Percentiles rank a stretch among this genome's conserved stretches.
phyloP scores from a whole-genome alignment of 345 rosid genomes.

The Heritiera fomes region DNA sequence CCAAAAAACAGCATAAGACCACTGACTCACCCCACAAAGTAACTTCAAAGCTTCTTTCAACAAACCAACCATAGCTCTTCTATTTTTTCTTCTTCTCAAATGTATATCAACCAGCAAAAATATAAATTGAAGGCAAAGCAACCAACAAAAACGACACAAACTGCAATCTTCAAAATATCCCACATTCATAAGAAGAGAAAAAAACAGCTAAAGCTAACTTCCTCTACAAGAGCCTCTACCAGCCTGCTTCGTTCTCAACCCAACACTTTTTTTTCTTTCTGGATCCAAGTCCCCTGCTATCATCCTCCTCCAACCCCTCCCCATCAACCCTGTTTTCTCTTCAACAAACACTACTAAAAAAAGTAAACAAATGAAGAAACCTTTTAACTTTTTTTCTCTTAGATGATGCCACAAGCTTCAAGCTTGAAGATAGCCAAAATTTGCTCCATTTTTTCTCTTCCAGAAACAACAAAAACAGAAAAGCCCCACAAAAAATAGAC shows the following conservation, averaged over 20 bases:
- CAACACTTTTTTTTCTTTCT: constrained; percentile 88
- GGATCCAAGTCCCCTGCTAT: constrained; percentile 81
- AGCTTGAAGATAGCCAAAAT: constrained; percentile 45
- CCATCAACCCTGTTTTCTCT: not conserved
- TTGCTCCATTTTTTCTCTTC: constrained; percentile 49
- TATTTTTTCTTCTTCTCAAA: not conserved
- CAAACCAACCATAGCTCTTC: constrained; percentile 62
- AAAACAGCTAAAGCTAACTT: constrained; percentile 58
- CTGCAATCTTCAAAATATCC: constrained; percentile 4
- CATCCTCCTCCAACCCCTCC: constrained; percentile 72
- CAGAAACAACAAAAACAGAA: not conserved
- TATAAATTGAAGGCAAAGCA: constrained; percentile 22
- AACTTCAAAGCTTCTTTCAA: constrained; percentile 78
- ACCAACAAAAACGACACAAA: constrained; percentile 26
- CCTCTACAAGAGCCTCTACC: constrained; percentile 99
- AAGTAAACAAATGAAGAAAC: not conserved
- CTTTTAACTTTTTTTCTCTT: not conserved
- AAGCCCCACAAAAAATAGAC: not conserved
- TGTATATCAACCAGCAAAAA: constrained; percentile 2
- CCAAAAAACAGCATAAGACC: constrained; percentile 97
- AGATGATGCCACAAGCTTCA: constrained; percentile 54
- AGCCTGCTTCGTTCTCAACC: constrained; percentile 92
- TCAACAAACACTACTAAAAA: not conserved
- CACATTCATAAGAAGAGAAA: constrained; percentile 26
- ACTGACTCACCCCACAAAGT: constrained; percentile 66